phyloP scores from a whole-genome alignment of 768 basidiomycete species.

The Mycena sanguinolenta region DNA sequence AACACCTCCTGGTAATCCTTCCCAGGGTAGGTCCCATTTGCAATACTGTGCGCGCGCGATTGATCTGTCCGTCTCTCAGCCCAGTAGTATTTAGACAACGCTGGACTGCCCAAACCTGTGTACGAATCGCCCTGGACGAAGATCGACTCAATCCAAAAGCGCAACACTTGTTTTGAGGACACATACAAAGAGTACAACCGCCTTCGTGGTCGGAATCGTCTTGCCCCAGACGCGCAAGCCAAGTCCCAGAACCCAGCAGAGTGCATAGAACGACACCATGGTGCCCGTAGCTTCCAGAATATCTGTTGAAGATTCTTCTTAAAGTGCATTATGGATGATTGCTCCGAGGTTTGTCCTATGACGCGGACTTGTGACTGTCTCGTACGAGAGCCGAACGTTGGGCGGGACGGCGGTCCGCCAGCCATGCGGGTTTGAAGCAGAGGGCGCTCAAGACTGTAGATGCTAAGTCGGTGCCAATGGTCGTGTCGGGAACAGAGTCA shows the following conservation, averaged over 20 bases:
- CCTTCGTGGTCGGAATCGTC: constrained; percentile 23
- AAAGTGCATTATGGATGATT: background rate
- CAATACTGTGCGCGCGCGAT: constrained; percentile 40
- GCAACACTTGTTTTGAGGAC: background rate
- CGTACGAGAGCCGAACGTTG: too few species aligned
- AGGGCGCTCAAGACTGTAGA: too few species aligned
- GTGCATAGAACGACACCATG: background rate
- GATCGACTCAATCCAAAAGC: background rate
- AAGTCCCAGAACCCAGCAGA: background rate
- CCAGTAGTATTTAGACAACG: too few species aligned
- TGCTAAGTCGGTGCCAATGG: too few species aligned
- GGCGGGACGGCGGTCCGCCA: constrained; percentile 12
- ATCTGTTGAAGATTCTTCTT: background rate
- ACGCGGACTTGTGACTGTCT: constrained; percentile 29
- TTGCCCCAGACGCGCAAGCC: constrained; percentile 1
- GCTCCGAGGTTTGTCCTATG: constrained; percentile 31
- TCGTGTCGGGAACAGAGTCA: too few species aligned
- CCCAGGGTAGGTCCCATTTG: constrained; percentile 39
- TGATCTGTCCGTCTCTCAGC: too few species aligned
- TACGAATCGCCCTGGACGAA: constrained; percentile 29
- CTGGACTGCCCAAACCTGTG: too few species aligned
- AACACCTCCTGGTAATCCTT: constrained; percentile 43
- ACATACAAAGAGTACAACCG: constrained; percentile 34
- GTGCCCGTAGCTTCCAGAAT: too few species aligned
- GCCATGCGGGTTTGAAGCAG: too few species aligned